These are phyloP conservation scores for Pterocarpus santalinus DNA, from an alignment of 306 rosid genomes.

Conservation along the genomic window DNA sequence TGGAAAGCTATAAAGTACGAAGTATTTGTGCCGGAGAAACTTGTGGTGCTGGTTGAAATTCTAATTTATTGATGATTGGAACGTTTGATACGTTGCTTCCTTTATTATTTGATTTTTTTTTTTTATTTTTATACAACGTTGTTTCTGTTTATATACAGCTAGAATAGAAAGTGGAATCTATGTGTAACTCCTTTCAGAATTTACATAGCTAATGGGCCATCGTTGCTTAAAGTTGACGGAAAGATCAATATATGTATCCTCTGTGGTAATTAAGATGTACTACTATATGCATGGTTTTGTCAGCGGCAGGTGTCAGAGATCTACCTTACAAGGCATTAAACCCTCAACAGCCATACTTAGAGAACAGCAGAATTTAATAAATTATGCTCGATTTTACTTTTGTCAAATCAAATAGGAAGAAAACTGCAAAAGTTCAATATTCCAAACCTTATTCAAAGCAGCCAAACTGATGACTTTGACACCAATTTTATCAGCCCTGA, in stretches of 20 bases:
- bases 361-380: constrained; percentile 19
- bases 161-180: not conserved
- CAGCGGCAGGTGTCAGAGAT: not conserved
- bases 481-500: constrained; percentile 83
- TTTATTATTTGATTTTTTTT: not conserved
- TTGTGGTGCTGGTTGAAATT: not conserved
- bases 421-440: not conserved
- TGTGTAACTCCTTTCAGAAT: not conserved
- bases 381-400: not conserved
- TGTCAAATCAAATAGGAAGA: not conserved
- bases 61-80: not conserved
- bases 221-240: not conserved
- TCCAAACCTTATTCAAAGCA: constrained; percentile 86
- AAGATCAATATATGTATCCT: not conserved
- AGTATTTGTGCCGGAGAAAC: not conserved
- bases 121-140: not conserved
- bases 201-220: constrained; percentile 11
- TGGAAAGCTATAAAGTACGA: too few species aligned
- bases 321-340: constrained; percentile 11
- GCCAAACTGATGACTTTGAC: constrained; percentile 91
- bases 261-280: not conserved
- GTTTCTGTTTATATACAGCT: not conserved
- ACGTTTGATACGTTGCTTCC: not conserved
- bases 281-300: not conserved
- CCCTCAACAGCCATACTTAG: constrained; percentile 52